Base-by-base conservation (phyloP, 805 yeast species). In the Priceomyces haplophilus region DNA sequence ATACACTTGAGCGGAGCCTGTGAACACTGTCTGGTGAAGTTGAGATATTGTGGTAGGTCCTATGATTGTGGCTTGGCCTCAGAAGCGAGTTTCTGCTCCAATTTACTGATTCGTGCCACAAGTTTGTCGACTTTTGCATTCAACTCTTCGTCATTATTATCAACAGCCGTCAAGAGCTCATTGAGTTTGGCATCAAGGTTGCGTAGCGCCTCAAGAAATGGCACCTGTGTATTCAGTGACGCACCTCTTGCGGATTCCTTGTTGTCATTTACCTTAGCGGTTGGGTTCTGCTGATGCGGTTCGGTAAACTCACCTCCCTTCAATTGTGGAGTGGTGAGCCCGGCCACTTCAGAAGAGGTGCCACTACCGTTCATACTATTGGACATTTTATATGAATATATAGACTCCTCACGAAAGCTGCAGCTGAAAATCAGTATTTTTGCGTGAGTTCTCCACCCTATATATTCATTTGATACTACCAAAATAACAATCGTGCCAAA, bases 281-380 rank as follows among this genome's bases (percentile, higher is more conserved):
- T 19, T 19, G 37, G 24, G 10, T 12, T 34, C 10, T 18, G 24
- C 3, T 12, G 37, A 11, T 21, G 16, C 3, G 37, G 30, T n/a
- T 32, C 34, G n/a, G 24, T 33, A 25, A 42, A 42, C 38, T 59
- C 60, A 7, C 67, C 67, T 21, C 56, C 60, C 4, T 57, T 55
- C 23, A 65, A 47, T 23, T 61, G 62, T 2, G 69, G 64, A 4
- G 74, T 69, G 11, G 62, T 56, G 29, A 68, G 62, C 1, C 64
- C 72, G 12, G 32, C 27, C n/a, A 45, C 40, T 12, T 42, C 47
- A 12, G 43, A 29, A 10, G 39, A 18, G 7, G 41, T 10, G 11
- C 31, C 15, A 27, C 4, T 10, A 27, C 15, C 11, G n/a, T n/a
- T 10, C 31, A 27, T 27, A 6, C 15, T 12, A 27, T 27, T 27